Conservation (phyloP, 2,329 filamentous ascomycete species). For the Arachnopeziza araneosa region DNA sequence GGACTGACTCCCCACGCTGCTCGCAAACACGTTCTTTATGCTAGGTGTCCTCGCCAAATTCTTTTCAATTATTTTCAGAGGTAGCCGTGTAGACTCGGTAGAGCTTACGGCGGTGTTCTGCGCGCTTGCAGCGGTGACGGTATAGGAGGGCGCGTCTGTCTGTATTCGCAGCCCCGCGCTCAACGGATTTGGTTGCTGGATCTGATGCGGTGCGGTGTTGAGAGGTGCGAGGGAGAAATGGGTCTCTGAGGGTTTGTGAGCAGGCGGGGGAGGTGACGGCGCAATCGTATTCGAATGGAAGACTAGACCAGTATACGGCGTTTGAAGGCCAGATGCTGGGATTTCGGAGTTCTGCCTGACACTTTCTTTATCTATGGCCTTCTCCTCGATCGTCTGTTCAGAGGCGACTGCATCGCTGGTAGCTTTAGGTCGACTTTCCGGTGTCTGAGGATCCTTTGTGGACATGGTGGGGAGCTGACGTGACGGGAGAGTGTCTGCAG, state of each 20-base stretch:
- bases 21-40: constrained; percentile 48
- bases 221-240: constrained; percentile 17
- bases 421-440: constrained; percentile 9
- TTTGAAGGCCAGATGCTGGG: constrained; percentile 8
- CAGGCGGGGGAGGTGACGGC: constrained; percentile 30
- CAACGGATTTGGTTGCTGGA: constrained; percentile 20
- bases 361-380: constrained; percentile 13
- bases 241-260: constrained; percentile 2
- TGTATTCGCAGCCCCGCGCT: constrained; percentile 31
- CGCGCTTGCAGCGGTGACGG: constrained; percentile 22
- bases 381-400: neutral
- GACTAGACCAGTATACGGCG: constrained; percentile 9
- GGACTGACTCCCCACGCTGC: constrained; percentile 38
- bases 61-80: constrained; percentile 11
- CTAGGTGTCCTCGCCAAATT: constrained; percentile 53
- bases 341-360: constrained; percentile 11
- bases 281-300: constrained; percentile 38
- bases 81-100: constrained; percentile 11
- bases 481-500: neutral
- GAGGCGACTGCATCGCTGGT: neutral
- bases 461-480: constrained; percentile 20
- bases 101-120: constrained; percentile 12
- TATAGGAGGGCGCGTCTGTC: constrained; percentile 31
- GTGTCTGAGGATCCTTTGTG: constrained; percentile 15
- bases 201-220: constrained; percentile 19